Conservation (phyloP, 2,329 filamentous ascomycete genomes). For the Rhytidhysteron rufulum region DNA sequence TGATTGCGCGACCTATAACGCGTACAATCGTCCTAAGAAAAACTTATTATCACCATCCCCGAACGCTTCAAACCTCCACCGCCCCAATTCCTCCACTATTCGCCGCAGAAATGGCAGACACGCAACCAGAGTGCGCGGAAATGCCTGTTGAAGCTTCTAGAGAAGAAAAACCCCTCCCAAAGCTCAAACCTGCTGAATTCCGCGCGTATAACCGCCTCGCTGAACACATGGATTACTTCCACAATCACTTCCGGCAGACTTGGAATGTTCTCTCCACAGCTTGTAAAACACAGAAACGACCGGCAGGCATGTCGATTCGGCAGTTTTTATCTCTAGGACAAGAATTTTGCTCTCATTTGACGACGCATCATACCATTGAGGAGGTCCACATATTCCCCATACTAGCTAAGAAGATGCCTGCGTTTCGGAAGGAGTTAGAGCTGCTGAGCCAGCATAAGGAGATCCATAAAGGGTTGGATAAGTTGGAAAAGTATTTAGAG, state of each 20-base stretch:
- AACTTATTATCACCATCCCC: not conserved
- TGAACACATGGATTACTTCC: conserved; percentile 69
- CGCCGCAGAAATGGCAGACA: not conserved
- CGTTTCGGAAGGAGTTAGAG: conserved; percentile 64
- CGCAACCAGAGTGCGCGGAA: too few relatives aligned
- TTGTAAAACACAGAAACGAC: conserved; percentile 57
- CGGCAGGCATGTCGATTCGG: conserved; percentile 60
- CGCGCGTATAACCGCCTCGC: conserved; percentile 68
- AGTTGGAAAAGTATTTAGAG: conserved; percentile 62
- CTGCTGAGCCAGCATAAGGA: conserved; percentile 70
- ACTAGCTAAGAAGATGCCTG: conserved; percentile 73
- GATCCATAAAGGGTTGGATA: conserved; percentile 74
- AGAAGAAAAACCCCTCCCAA: conserved; percentile 48
- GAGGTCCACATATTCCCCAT: conserved; percentile 77
- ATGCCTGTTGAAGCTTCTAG: not conserved
- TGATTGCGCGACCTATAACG: too few relatives aligned
- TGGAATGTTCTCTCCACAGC: conserved; percentile 71
- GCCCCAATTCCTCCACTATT: not conserved
- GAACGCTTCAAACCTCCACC: not conserved
- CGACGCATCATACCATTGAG: conserved; percentile 77
- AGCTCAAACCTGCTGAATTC: conserved; percentile 65
- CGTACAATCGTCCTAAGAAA: too few relatives aligned
- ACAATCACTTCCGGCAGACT: conserved; percentile 69
- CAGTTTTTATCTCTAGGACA: conserved; percentile 66
- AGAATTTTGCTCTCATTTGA: conserved; percentile 68